phyloP scores from a whole-genome alignment of 345 rosid genomes.

The Syzygium grande region DNA sequence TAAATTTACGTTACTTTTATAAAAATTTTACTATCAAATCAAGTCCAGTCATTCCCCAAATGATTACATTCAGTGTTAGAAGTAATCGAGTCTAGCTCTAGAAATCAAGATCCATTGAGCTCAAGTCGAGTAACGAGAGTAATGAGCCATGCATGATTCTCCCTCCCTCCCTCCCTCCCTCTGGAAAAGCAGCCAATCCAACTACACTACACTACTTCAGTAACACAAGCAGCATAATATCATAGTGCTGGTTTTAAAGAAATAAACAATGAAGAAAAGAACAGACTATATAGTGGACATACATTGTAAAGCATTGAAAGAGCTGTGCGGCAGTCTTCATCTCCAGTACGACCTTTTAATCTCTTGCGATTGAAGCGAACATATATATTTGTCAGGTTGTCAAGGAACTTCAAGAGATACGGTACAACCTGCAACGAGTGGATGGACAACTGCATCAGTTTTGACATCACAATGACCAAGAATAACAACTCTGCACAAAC shows the following conservation, averaged over 20 bases:
- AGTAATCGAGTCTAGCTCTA: not conserved
- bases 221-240: not conserved
- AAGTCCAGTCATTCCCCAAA: not conserved
- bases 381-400: constrained; percentile 91
- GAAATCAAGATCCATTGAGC: not conserved
- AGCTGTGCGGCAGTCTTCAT: constrained; percentile 81
- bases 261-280: not conserved
- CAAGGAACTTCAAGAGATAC: constrained; percentile 86
- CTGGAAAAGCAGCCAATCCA: not conserved
- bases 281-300: constrained; percentile 1
- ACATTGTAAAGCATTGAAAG: constrained; percentile 92
- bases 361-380: constrained; percentile 98
- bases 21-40: not conserved
- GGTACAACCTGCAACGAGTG: constrained; percentile 69
- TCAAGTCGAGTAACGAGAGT: not conserved
- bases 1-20: not conserved
- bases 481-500: not conserved
- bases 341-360: constrained; percentile 90
- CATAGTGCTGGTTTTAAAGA: not conserved
- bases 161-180: too few relatives aligned
- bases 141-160: too few relatives aligned
- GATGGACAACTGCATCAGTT: not conserved
- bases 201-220: not conserved
- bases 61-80: not conserved
- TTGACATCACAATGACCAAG: not conserved